These are phyloP conservation scores for Cladophialophora exuberans DNA, from an alignment of 2,329 filamentous ascomycete genomes.

Conservation along the genomic window DNA sequence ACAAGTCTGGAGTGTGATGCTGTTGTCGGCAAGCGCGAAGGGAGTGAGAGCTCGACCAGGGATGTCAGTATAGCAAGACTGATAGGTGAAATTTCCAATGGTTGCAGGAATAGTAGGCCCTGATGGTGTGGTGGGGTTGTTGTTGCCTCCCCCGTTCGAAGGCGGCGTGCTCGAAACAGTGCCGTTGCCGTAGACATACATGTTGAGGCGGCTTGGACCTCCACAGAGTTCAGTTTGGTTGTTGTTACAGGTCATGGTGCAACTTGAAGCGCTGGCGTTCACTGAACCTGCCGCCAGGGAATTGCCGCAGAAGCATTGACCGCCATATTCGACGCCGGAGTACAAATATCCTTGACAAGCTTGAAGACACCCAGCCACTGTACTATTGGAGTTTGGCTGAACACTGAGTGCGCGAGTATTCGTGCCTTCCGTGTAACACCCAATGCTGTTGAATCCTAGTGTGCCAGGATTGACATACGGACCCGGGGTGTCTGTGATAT, in stretches of 20 bases:
- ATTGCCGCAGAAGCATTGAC: constrained; percentile 43
- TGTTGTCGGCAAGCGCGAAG: constrained; percentile 28
- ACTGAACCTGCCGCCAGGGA: constrained; percentile 27
- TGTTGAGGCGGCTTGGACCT: constrained; percentile 26
- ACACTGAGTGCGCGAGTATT: constrained; percentile 38
- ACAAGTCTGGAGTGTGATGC: constrained; percentile 35
- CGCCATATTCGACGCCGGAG: constrained; percentile 46
- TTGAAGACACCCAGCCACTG: constrained; percentile 31
- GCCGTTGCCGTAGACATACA: constrained; percentile 24
- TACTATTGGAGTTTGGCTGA: constrained; percentile 38
- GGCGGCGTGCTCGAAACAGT: constrained; percentile 12
- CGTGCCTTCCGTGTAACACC: constrained; percentile 45
- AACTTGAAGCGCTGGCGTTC: constrained; percentile 18
- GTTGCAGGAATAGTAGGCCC: constrained; percentile 17
- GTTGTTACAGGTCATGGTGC: constrained; percentile 34
- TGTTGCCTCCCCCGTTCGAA: constrained; percentile 11
- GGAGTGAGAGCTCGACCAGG: constrained; percentile 38
- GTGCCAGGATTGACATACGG: constrained; percentile 28
- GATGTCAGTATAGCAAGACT: constrained; percentile 36
- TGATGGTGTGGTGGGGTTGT: constrained; percentile 8
- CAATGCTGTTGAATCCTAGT: constrained; percentile 40
- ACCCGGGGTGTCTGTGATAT: constrained; percentile 25
- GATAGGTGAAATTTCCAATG: constrained; percentile 26
- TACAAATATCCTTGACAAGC: constrained; percentile 37
- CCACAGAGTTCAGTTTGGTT: constrained; percentile 37